Evolutionary conservation across 2,329 filamentous ascomycete genomes (phyloP), one percentile per base, ranked within the genome.

Genomic region (Fusarium pseudocircinatum): DNA sequence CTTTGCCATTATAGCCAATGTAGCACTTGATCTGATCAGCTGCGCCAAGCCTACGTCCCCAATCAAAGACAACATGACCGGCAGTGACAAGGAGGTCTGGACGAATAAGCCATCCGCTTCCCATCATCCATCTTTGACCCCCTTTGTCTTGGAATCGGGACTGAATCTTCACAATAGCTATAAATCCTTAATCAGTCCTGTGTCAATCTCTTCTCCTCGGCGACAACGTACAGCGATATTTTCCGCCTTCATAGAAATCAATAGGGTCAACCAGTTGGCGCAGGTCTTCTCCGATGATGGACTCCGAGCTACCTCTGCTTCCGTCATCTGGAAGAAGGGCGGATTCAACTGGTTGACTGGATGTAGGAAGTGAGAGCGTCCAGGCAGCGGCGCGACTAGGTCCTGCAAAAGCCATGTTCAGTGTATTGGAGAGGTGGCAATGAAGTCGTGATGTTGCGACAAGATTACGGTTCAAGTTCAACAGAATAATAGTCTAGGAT

Each of bases 1-100:
- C 32, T 12, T 71, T 65, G 2, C 81, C 81, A 18, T 73, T 62
- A 57, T 83, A 82, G n/a, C 81, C 81, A 16, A 82, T 80, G 53
- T 79, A 83, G 54, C 75, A 79, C 67, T 79, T 81, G 63, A 81
- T 76, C 52, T 80, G 40, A 18, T 46, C 32, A 44, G 54, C 40
- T 14, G 54, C 16, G 4, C 54, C 54, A 13, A 34, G 24, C 1
- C 10, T 22, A 4, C 20, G 30, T 28, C 40, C 40, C 54, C 30
- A 47, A n/a, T 58, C 54, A 13, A 71, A 79, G 30, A 73, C 69
- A n/a, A 75, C 60, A 28, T 78, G 73, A 8, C 74, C 76, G 7
- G 69, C 76, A 2, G 75, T 76, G 34, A 77, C 73, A 24, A 78
- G 44, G 2, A 75, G 26, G 12, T 78, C 71, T 6, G 65, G 65